Conservation (phyloP, 495 filamentous ascomycete genomes). For the Penicillium canescens region DNA sequence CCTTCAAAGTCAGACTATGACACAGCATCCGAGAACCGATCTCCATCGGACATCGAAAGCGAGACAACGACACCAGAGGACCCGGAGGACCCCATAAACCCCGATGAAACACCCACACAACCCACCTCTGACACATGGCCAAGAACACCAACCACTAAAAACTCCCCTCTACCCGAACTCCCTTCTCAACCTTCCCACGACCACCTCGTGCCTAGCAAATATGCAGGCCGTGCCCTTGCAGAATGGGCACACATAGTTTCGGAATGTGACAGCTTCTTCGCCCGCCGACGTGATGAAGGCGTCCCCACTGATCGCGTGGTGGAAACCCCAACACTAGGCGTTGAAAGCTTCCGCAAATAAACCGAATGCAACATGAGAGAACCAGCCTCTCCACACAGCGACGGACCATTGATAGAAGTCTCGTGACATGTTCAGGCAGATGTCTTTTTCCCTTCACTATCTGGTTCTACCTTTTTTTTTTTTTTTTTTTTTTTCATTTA, state of each 20-base stretch:
- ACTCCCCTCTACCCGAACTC: constrained; percentile 24
- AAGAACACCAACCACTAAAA: constrained; percentile 17
- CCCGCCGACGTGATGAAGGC: constrained; percentile 82
- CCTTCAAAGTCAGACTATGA: constrained; percentile 28
- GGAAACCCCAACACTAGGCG: constrained; percentile 83
- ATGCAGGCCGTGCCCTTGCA: constrained; percentile 83
- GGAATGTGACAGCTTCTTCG: constrained; percentile 92
- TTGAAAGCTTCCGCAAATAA: constrained; percentile 76
- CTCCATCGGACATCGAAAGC: constrained; percentile 16
- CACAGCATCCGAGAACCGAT: constrained; percentile 24
- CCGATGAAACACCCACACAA: constrained; percentile 7
- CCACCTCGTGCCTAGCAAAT: constrained; percentile 56
- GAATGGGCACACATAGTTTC: constrained; percentile 85
- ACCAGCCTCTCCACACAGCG: not conserved
- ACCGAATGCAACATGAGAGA: not conserved
- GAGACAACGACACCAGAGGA: constrained; percentile 6
- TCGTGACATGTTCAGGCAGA: constrained; percentile 2
- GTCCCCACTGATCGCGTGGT: constrained; percentile 72
- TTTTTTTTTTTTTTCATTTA: constrained; percentile 11
- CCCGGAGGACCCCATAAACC: not conserved
- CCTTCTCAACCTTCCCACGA: constrained; percentile 23
- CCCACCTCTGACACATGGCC: constrained; percentile 6
- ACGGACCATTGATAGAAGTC: constrained; percentile 18
- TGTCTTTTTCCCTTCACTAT: constrained; percentile 6
- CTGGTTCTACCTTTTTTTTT: constrained; percentile 6